Conservation (phyloP, 352 stramenopile genomes). For the Phytophthora colocasiae region DNA sequence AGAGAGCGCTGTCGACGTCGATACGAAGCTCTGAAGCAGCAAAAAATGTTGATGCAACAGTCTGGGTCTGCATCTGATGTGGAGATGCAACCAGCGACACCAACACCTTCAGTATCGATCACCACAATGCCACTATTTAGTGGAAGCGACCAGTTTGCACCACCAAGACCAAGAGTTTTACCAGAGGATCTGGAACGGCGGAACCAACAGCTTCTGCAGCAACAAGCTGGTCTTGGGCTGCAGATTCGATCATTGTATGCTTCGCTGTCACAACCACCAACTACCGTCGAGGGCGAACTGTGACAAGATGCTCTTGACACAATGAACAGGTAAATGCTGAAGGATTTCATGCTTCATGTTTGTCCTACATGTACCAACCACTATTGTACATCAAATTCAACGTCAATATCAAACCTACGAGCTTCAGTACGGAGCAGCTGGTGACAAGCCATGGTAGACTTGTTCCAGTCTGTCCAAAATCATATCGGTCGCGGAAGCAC, state of each 20-base stretch:
- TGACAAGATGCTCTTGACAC: neutral
- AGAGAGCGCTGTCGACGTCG: slow-evolving; percentile 71
- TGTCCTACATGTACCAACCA: neutral
- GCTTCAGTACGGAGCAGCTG: slow-evolving; percentile 23
- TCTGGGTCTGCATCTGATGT: slow-evolving; percentile 2
- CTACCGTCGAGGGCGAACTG: slow-evolving; percentile 2
- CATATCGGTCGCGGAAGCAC: slow-evolving; percentile 31
- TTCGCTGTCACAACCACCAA: slow-evolving; percentile 21
- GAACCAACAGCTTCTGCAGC: slow-evolving; percentile 32
- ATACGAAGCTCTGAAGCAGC: slow-evolving; percentile 69
- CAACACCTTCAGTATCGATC: slow-evolving; percentile 10
- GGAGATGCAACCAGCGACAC: slow-evolving; percentile 1
- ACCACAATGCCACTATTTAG: slow-evolving; percentile 10
- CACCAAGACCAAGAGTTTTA: slow-evolving; percentile 11
- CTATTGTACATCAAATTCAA: slow-evolving; percentile 31
- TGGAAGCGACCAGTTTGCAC: slow-evolving; percentile 16
- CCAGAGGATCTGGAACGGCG: slow-evolving; percentile 31
- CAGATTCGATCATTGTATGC: slow-evolving; percentile 44
- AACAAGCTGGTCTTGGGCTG: slow-evolving; percentile 29
- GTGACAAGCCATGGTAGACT: slow-evolving; percentile 29
- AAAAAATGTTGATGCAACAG: slow-evolving; percentile 29
- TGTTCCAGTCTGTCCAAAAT: slow-evolving; percentile 42
- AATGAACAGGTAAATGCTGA: neutral
- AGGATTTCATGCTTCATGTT: neutral
- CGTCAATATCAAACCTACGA: slow-evolving; percentile 14